Base-by-base conservation (phyloP, 176 grass and related monocot genomes). In the Paspalum notatum region DNA sequence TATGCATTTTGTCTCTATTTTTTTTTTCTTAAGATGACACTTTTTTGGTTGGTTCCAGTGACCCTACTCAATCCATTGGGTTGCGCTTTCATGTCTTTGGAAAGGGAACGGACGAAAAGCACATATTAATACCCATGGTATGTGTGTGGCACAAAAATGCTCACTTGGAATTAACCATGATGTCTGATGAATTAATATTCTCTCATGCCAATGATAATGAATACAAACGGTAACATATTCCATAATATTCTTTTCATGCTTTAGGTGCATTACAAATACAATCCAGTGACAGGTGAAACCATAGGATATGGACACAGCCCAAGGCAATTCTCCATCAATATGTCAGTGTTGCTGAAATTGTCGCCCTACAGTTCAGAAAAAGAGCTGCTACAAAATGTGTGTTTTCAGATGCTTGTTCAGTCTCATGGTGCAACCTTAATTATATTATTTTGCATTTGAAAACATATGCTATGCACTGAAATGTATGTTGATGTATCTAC, bases 221-320 rank as follows among this genome's bases (percentile, higher is more conserved):
- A 66, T 16, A 66, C 7, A 72, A 72, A 53, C 54, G 10, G 16
- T 72, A 54, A 72, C 49, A 53, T 39, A 6, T 38, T 54, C 25
- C 48, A 6, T 38, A 18, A 54, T 20, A 5, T 1, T 76, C 65
- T 67, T 62, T 74, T 22, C 20, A 86, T 80, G 55, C 12, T 64
- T 47, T 82, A 92, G 86, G 90, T 89, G 61, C 83, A 89, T 79
- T 92, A 92, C 26, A 59, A 60, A 49, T 86, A 83, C 45, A 48
- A 92, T 70, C 62, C 90, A 16, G 73, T 84, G 53, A 38, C 7
- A 1, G 78, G 80, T 65, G 56, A 68, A 54, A 71, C 54, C 12
- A 74, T 24, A 27, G 72, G 42, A 53, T 73, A 76, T 71, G n/a
- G 48, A 26, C 24, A 17, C 25, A 13, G 71, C 1, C 66, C 62